Evolutionary conservation across 257 asterid species (phyloP).

Genomic region (Capsicum rhomboideum): DNA sequence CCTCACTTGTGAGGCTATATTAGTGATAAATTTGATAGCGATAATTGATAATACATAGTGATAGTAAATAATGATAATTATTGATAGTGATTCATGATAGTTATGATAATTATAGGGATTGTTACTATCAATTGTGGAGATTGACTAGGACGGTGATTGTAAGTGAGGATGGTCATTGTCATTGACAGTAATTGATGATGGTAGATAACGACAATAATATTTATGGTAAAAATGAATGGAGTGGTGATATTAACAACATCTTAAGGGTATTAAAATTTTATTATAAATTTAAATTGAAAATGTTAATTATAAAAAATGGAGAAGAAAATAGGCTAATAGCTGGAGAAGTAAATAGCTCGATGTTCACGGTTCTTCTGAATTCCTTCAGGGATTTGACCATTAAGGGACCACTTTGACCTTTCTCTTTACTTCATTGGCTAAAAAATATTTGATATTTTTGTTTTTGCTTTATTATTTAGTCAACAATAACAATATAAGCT

Average conservation of each 20-base stretch:
- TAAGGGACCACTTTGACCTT: constrained; percentile 52
- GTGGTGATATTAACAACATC: no score
- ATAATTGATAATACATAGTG: no score
- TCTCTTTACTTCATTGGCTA: background rate
- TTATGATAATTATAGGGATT: background rate
- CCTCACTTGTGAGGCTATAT: no score
- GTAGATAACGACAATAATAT: no score
- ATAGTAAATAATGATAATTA: no score
- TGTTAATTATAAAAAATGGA: background rate
- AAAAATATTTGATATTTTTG: background rate
- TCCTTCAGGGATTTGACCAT: constrained; percentile 38
- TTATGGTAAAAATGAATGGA: no score
- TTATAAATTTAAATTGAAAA: background rate
- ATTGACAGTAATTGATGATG: background rate
- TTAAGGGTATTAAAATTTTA: background rate
- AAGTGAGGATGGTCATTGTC: background rate
- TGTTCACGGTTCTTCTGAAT: constrained; percentile 21
- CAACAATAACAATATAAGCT: no score
- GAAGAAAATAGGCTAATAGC: background rate
- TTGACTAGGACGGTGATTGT: accelerated
- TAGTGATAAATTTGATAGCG: no score
- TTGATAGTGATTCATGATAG: no score
- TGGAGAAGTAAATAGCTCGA: constrained; percentile 28
- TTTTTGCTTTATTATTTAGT: no score
- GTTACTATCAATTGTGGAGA: background rate